A percentile compares a stretch with the other conserved stretches of the same genome.
phyloP scores from a whole-genome alignment of 2,329 filamentous ascomycete genomes.

The Microsporum audouinii region DNA sequence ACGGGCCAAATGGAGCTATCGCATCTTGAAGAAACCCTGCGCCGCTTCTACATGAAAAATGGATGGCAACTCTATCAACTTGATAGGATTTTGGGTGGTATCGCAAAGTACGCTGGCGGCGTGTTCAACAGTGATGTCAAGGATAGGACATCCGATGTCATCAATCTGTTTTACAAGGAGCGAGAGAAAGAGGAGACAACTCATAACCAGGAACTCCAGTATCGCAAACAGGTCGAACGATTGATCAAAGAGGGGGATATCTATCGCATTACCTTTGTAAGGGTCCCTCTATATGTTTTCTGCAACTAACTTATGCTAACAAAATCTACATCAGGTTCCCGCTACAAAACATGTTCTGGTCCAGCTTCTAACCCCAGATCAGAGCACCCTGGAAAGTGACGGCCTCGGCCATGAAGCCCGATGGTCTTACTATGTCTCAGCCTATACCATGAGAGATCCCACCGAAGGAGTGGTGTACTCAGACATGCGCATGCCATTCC shows the following conservation, averaged over 20 bases:
- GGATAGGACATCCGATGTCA: slow-evolving; percentile 86
- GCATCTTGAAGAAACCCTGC: slow-evolving; percentile 78
- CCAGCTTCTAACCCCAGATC: slow-evolving; percentile 77
- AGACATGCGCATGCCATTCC: slow-evolving; percentile 55
- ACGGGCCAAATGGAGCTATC: slow-evolving; percentile 68
- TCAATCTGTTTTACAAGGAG: slow-evolving; percentile 73
- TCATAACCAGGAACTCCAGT: slow-evolving; percentile 78
- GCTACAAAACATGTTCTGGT: slow-evolving; percentile 51
- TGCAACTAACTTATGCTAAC: neutral
- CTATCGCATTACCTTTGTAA: slow-evolving; percentile 82
- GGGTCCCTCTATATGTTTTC: slow-evolving; percentile 31
- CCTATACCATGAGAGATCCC: slow-evolving; percentile 76
- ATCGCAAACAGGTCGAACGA: slow-evolving; percentile 84
- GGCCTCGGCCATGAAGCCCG: slow-evolving; percentile 51
- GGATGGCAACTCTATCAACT: slow-evolving; percentile 93
- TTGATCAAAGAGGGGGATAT: slow-evolving; percentile 85
- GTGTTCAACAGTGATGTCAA: slow-evolving; percentile 79
- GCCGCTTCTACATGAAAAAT: slow-evolving; percentile 79
- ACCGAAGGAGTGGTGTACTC: slow-evolving; percentile 65
- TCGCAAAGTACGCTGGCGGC: slow-evolving; percentile 68
- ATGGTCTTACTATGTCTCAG: slow-evolving; percentile 94
- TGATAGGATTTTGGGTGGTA: slow-evolving; percentile 71
- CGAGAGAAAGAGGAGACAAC: slow-evolving; percentile 75
- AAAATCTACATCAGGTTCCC: slow-evolving; percentile 7
- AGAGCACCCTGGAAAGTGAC: slow-evolving; percentile 63